phyloP scores from a whole-genome alignment of 495 filamentous ascomycete species.

The Penicillium turbatum region DNA sequence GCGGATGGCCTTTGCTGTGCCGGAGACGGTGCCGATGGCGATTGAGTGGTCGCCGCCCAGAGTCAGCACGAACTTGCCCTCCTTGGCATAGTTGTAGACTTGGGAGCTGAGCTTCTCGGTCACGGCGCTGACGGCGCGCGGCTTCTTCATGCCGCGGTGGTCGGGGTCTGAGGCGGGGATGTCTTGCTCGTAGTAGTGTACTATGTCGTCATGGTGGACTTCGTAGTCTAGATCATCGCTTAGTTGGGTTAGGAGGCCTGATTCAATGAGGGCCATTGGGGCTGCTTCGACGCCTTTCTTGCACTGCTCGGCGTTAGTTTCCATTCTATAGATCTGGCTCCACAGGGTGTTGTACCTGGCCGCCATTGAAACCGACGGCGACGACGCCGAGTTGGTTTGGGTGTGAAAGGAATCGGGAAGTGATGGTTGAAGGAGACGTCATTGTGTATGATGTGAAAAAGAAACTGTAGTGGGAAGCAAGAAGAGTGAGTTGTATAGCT shows the following conservation, averaged over 20 bases:
- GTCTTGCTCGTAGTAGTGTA: constrained; percentile 77
- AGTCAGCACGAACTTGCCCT: constrained; percentile 85
- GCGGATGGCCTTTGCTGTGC: constrained; percentile 75
- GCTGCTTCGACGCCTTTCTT: constrained; percentile 92
- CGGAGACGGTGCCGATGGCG: constrained; percentile 87
- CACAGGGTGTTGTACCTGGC: constrained; percentile 63
- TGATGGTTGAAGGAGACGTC: constrained; percentile 67
- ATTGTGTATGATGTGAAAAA: constrained; percentile 39
- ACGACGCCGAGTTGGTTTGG: constrained; percentile 82
- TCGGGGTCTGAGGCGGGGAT: constrained; percentile 64
- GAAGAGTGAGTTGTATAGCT: constrained; percentile 1
- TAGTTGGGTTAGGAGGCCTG: constrained; percentile 81
- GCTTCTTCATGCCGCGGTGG: constrained; percentile 89
- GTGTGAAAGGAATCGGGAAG: constrained; percentile 75
- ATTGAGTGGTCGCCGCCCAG: constrained; percentile 96
- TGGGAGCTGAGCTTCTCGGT: constrained; percentile 74
- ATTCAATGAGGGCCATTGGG: constrained; percentile 83
- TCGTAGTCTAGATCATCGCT: constrained; percentile 81
- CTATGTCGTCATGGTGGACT: constrained; percentile 75
- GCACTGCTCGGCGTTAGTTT: constrained; percentile 50
- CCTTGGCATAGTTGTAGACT: constrained; percentile 79
- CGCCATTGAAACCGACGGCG: constrained; percentile 94
- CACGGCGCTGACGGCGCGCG: constrained; percentile 82
- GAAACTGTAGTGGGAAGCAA: no score
- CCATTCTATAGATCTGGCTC: constrained; percentile 4